Percentiles rank a stretch among this genome's conserved stretches.
phyloP scores from a whole-genome alignment of 1,284 basidiomycete species.

The Heliocybe sulcata region DNA sequence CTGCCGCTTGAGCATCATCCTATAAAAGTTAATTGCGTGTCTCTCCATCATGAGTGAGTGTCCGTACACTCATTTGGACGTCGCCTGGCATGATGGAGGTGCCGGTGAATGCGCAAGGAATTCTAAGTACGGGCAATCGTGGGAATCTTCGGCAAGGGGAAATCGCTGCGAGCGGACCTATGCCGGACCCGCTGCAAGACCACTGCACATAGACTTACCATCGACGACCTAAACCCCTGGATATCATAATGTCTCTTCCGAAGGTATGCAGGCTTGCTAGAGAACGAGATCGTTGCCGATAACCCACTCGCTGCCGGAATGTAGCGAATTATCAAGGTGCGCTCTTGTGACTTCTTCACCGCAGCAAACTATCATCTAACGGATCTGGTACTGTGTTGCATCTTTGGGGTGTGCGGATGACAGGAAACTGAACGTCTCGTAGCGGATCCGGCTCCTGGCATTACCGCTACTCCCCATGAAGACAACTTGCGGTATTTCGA shows the following conservation, averaged over 20 bases:
- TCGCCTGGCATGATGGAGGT: neutral
- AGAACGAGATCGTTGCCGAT: slow-evolving; percentile 1
- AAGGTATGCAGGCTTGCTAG: slow-evolving; percentile 6
- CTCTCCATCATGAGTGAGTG: neutral
- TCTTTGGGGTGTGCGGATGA: neutral
- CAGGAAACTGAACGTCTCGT: slow-evolving; percentile 97
- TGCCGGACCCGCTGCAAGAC: neutral
- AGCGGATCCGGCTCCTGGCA: slow-evolving; percentile 94
- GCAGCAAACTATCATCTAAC: neutral
- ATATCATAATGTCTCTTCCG: slow-evolving; percentile 8
- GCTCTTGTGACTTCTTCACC: slow-evolving; percentile 5
- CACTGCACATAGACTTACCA: neutral
- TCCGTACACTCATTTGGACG: neutral
- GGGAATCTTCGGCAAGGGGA: neutral
- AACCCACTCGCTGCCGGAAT: slow-evolving; percentile 2
- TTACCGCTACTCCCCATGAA: slow-evolving; percentile 89
- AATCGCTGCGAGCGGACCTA: neutral
- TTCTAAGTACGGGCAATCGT: neutral
- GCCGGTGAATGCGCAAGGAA: no score
- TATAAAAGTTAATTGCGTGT: neutral
- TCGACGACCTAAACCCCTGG: neutral
- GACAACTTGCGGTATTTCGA: slow-evolving; percentile 99
- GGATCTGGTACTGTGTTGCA: neutral
- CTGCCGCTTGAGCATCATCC: slow-evolving; percentile 4
- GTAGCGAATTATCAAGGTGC: slow-evolving; percentile 54